These are phyloP conservation scores for Neurospora hispaniola DNA, from an alignment of 495 filamentous ascomycete species.

Conservation along the genomic window DNA sequence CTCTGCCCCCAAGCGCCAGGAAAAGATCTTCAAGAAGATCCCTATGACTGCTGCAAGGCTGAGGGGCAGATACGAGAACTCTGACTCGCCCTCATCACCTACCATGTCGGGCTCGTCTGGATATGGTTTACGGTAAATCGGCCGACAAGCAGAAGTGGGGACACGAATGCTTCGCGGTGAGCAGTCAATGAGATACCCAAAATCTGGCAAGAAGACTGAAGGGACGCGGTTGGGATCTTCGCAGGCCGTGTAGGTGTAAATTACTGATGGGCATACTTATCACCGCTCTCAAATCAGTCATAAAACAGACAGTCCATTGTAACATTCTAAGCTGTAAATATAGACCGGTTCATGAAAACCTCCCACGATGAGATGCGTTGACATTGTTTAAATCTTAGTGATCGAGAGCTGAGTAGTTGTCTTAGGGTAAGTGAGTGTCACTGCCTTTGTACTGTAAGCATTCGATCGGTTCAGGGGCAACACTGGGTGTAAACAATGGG, in stretches of 20 bases:
- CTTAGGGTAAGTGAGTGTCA: background rate
- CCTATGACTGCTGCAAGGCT: background rate
- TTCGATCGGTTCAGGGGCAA: background rate
- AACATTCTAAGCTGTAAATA: background rate
- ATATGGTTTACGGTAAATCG: constrained; percentile 2
- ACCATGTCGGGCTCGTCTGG: background rate
- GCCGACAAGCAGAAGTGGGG: background rate
- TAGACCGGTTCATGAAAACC: background rate
- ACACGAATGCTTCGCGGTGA: background rate
- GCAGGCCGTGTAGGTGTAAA: background rate
- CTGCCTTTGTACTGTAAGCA: background rate
- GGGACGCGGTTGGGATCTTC: background rate
- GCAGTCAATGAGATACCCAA: background rate
- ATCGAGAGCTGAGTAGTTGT: background rate
- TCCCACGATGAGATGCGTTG: background rate
- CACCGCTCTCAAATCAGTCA: background rate
- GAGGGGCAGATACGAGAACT: background rate
- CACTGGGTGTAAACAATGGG: background rate
- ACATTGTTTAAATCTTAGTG: background rate
- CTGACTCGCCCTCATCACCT: background rate
- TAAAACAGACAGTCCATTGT: background rate
- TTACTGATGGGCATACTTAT: background rate
- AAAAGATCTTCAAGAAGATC: background rate
- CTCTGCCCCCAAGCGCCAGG: constrained; percentile 1
- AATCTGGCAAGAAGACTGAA: background rate